A percentile compares a stretch with the other conserved stretches of the same genome.
phyloP scores from a whole-genome alignment of 2,329 filamentous ascomycete genomes.

The Fusarium subtropicale region DNA sequence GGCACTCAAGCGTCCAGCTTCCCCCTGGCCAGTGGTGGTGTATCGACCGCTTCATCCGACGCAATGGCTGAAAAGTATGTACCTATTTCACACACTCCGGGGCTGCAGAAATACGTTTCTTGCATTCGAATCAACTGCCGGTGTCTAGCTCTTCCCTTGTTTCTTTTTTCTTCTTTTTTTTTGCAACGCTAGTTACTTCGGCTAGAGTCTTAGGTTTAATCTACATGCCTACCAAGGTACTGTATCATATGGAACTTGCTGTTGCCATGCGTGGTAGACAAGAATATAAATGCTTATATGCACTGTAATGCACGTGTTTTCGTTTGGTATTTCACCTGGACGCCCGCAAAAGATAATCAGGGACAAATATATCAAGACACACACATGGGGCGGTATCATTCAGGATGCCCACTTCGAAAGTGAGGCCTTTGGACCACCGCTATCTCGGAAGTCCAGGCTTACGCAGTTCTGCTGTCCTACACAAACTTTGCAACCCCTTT shows the following conservation, averaged over 20 bases:
- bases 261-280: background rate
- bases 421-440: conserved; percentile 69
- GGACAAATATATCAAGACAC: conserved; percentile 14
- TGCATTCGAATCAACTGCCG: conserved; percentile 42
- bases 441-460: conserved; percentile 42
- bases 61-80: background rate
- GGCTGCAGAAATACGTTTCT: conserved; percentile 19
- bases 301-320: background rate
- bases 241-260: background rate
- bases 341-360: background rate
- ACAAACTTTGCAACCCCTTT: background rate
- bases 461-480: background rate
- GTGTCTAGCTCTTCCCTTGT: background rate
- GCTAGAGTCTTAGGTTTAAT: background rate
- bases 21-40: conserved; percentile 26
- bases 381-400: conserved; percentile 19
- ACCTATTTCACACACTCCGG: conserved; percentile 11
- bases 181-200: conserved; percentile 19
- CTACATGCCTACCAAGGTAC: background rate
- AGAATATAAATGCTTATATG: background rate
- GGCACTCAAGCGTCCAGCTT: conserved; percentile 18
- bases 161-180: background rate
- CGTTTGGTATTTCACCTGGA: background rate
- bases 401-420: conserved; percentile 62
- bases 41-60: conserved; percentile 18